Base-by-base conservation (phyloP, 805 yeast genomes). In the Metschnikowia sp. region DNA sequence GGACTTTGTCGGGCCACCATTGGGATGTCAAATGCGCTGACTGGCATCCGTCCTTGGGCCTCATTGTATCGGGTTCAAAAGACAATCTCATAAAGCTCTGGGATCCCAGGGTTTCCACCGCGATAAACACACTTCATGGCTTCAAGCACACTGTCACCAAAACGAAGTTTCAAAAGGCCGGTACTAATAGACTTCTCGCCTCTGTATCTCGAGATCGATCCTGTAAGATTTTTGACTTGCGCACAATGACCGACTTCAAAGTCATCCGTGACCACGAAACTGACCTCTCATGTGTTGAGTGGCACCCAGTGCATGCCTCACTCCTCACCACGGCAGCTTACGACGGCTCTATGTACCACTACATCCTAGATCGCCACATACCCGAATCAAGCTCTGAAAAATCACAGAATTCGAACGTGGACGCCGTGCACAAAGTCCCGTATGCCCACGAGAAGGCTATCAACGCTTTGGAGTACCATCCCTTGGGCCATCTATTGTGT, bases 21-120 rank as follows among this genome's bases (percentile, higher is more conserved):
- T 94, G 99, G 99, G 99, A 94, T 67, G 97, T 94, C 19, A 94
- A 94, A 63, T 82, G 91, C 45, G 88, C 95, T 45, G 98, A 94
- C 65, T 94, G 99, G 99, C 99, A 94, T 66, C 88, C 96, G 5
- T 75, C 77, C 10, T 70, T 88, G 66, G 97, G 97, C 0, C 74
- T 94, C 28, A 77, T 94, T 42, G 97, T 86, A 0, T 80, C 91
- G 53, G 99, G 97, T 0, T 94, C 98, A 0, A 94, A 95, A 64
- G 99, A 94, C 67, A 95, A 95, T 65, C 71, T 90, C 55, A 80
- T 94, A 40, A 90, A 91, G 67, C 72, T 94, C 26, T 94, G 99
- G 99, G 99, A 94, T 63, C 99, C 99, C 10, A 76, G 99, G 52
- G 75, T 81, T 5, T 82, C 85, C 0, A 75, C 76, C 40, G 83